Evolutionary conservation across 768 basidiomycete species (phyloP).

Genomic region (Rhizopogon rudus): DNA sequence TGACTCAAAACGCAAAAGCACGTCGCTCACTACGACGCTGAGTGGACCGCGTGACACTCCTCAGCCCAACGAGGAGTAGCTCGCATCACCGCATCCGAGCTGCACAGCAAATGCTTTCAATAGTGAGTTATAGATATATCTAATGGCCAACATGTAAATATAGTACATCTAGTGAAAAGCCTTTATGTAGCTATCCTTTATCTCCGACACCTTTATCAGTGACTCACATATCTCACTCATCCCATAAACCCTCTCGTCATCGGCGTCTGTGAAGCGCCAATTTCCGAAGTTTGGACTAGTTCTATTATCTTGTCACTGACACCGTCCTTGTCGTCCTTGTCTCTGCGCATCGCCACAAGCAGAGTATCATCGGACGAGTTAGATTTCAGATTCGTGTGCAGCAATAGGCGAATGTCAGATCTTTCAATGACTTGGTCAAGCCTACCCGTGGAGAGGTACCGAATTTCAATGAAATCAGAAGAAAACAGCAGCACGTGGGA

Average conservation of each 20-base stretch:
- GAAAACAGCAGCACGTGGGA: no score
- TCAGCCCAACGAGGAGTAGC: no score
- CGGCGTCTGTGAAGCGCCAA: slow-evolving; percentile 27
- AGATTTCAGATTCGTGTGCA: slow-evolving; percentile 3
- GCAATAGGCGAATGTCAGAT: no score
- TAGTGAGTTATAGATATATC: not conserved
- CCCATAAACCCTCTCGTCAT: slow-evolving; percentile 47
- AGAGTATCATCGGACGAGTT: slow-evolving; percentile 39
- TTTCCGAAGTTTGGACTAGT: slow-evolving; percentile 62
- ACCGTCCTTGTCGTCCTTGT: slow-evolving; percentile 50
- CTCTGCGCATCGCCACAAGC: slow-evolving; percentile 60
- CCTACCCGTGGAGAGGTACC: no score
- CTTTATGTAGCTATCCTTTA: no score
- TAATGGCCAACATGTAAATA: slow-evolving; percentile 4
- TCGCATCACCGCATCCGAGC: no score
- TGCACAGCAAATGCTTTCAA: not conserved
- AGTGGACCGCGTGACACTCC: no score
- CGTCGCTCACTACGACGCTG: no score
- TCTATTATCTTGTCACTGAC: slow-evolving; percentile 62
- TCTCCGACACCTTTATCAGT: not conserved
- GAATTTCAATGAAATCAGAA: no score
- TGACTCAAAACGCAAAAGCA: no score
- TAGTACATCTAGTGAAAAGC: not conserved
- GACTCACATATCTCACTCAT: slow-evolving; percentile 23
- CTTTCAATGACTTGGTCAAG: no score